These are phyloP conservation scores for Cladophialophora exuberans DNA, from an alignment of 2,329 filamentous ascomycete genomes.

Conservation along the genomic window DNA sequence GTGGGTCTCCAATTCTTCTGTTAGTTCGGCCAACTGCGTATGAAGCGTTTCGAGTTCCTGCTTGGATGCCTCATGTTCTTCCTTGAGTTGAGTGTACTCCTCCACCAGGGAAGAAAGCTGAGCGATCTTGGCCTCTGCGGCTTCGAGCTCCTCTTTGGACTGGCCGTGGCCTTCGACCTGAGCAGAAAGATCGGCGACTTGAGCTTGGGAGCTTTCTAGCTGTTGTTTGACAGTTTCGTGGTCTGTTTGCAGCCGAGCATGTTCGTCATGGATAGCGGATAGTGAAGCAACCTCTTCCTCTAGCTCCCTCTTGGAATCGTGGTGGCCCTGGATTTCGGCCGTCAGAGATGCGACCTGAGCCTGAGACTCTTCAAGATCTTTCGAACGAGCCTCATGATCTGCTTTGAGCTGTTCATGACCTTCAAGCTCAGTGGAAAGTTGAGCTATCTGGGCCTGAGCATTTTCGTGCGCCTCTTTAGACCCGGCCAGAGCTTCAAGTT, in stretches of 20 bases:
- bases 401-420: conserved; percentile 13
- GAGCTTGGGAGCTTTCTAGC: conserved; percentile 15
- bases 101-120: conserved; percentile 19
- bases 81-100: conserved; percentile 11
- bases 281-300: background rate
- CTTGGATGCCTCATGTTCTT: conserved; percentile 6
- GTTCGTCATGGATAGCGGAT: background rate
- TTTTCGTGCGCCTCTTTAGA: conserved; percentile 7
- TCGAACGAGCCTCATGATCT: conserved; percentile 8
- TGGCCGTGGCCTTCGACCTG: conserved; percentile 11
- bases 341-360: background rate
- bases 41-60: conserved; percentile 15
- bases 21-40: conserved; percentile 16
- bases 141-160: conserved; percentile 9
- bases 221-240: conserved; percentile 8
- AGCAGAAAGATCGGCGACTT: conserved; percentile 12
- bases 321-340: background rate
- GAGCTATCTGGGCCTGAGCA: conserved; percentile 16
- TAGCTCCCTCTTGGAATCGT: conserved; percentile 2
- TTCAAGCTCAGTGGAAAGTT: conserved; percentile 17
- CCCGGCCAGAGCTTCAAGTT: conserved; percentile 11
- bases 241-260: conserved; percentile 5
- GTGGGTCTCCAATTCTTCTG: conserved; percentile 13
- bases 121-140: conserved; percentile 13
- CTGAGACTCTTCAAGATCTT: conserved; percentile 6